phyloP scores from a whole-genome alignment of 805 yeast genomes.

The Candida michaelii region DNA sequence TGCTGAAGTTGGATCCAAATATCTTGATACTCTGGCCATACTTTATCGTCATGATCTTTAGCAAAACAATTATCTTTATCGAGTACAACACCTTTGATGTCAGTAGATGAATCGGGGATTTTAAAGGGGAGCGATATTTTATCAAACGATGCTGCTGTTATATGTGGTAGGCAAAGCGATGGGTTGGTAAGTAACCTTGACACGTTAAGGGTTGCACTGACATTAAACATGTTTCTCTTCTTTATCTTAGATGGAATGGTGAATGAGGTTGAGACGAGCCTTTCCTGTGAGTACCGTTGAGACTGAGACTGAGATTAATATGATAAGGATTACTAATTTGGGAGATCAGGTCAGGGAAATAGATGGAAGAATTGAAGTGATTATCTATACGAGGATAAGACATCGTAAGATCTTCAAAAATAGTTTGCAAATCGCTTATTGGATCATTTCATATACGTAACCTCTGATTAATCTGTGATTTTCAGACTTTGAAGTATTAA shows the following conservation, averaged over 20 bases:
- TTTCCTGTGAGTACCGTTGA: too few relatives aligned
- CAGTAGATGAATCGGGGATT: constrained; percentile 26
- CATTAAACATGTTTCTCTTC: constrained; percentile 46
- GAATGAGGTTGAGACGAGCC: background rate
- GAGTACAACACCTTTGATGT: constrained; percentile 73
- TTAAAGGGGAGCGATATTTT: constrained; percentile 55
- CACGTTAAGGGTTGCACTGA: constrained; percentile 76
- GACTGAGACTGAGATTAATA: too few relatives aligned
- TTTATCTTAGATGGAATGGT: background rate
- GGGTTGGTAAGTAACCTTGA: constrained; percentile 62
- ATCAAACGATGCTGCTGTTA: constrained; percentile 55
- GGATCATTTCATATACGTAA: too few relatives aligned
- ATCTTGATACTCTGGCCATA: constrained; percentile 64
- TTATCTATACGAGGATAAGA: too few relatives aligned
- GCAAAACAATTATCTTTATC: constrained; percentile 98
- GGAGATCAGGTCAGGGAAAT: too few relatives aligned
- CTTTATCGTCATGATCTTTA: constrained; percentile 70
- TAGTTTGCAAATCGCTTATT: too few relatives aligned
- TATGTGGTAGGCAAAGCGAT: constrained; percentile 66
- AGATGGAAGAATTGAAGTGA: too few relatives aligned
- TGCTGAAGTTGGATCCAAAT: constrained; percentile 55
- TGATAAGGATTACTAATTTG: too few relatives aligned
- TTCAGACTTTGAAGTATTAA: too few relatives aligned
- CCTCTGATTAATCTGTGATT: too few relatives aligned
- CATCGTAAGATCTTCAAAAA: too few relatives aligned